Evolutionary conservation across 1,139 yeast species (phyloP).

Genomic region (Suhomyces anneliseae): DNA sequence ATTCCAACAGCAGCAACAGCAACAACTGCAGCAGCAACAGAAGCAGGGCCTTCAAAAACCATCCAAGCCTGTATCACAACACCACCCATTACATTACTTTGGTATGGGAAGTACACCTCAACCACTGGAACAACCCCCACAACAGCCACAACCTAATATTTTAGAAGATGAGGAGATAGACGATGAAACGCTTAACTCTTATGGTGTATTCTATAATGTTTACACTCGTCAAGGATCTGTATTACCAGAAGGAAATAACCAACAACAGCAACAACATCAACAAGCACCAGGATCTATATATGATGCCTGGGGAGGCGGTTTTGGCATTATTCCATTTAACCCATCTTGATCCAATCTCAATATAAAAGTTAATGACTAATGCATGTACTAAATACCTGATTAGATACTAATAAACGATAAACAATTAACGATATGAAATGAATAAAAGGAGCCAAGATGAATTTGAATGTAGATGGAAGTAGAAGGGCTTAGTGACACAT

Average conservation of each 20-base stretch:
- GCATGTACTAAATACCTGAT: neutral
- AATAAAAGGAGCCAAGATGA: neutral
- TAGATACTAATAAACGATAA: neutral
- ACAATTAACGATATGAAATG: neutral
- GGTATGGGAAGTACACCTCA: slow-evolving; percentile 22
- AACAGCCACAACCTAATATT: slow-evolving; percentile 6
- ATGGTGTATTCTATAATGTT: slow-evolving; percentile 39
- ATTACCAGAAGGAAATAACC: slow-evolving; percentile 24
- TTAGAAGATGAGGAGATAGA: slow-evolving; percentile 32
- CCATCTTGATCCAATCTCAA: slow-evolving; percentile 23
- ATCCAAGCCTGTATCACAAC: slow-evolving; percentile 45
- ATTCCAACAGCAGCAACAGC: neutral
- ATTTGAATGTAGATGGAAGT: neutral
- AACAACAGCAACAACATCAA: slow-evolving; percentile 11
- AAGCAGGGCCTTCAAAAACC: neutral
- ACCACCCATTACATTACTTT: slow-evolving; percentile 46
- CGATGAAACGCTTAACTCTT: slow-evolving; percentile 33
- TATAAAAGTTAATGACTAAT: neutral
- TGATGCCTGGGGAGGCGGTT: slow-evolving; percentile 25
- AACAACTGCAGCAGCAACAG: slow-evolving; percentile 1
- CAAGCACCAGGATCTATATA: slow-evolving; percentile 14
- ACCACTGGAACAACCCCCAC: slow-evolving; percentile 12
- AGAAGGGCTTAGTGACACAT: neutral
- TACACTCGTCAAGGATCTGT: slow-evolving; percentile 37
- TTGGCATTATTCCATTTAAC: slow-evolving; percentile 38